Percentiles rank a stretch among this genome's conserved stretches.
These are phyloP conservation scores for Eucalyptus cladocalyx DNA, from an alignment of 345 rosid species.

Conservation along the genomic window DNA sequence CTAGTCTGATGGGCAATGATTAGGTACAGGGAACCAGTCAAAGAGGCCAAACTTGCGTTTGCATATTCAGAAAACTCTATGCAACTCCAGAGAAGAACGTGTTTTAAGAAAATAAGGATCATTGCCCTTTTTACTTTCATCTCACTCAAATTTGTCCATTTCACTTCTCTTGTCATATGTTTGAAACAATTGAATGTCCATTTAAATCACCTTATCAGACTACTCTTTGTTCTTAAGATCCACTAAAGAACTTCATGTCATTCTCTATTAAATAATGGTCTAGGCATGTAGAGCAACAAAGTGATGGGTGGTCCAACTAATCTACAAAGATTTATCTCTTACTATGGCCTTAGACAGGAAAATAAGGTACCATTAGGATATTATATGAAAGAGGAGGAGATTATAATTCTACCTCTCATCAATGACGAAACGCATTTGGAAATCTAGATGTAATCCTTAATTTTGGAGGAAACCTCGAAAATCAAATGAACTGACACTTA, in stretches of 20 bases:
- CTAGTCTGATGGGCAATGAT: not conserved
- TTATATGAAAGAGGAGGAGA: not conserved
- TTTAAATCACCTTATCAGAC: not conserved
- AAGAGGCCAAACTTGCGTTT: not conserved
- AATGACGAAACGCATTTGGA: not conserved
- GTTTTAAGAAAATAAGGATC: not conserved
- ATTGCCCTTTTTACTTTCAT: not conserved
- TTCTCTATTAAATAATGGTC: not conserved
- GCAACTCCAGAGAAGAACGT: not conserved
- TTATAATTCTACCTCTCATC: not conserved
- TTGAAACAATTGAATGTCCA: not conserved
- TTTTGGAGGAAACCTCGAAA: not conserved
- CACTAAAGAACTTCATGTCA: not conserved
- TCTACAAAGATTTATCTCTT: not conserved
- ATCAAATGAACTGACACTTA: not conserved
- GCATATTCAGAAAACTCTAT: not conserved
- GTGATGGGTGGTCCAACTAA: not conserved
- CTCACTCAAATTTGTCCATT: not conserved
- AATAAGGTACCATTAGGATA: not conserved
- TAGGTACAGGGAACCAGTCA: not conserved
- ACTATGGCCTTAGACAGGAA: not conserved
- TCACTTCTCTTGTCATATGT: not conserved
- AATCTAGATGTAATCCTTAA: not conserved
- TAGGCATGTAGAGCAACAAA: not conserved
- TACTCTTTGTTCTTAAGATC: not conserved